A percentile compares a stretch with the other conserved stretches of the same genome.
Conservation (phyloP, 257 asterid species). For the Nicotiana sylvestris region DNA sequence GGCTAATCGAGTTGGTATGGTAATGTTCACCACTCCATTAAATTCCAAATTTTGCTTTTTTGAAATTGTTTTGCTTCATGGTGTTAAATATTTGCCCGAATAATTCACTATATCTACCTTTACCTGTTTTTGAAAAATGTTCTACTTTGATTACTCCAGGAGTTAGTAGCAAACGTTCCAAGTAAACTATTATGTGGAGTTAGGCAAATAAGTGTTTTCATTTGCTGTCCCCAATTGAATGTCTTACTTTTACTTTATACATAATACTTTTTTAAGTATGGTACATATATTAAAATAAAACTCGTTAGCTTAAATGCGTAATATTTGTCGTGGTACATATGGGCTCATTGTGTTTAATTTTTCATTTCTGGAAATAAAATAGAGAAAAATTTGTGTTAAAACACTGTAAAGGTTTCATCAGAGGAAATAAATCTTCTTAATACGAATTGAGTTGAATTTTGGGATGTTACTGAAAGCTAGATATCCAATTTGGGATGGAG, state of each 20-base stretch:
- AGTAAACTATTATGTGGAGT: neutral
- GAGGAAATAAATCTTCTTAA: neutral
- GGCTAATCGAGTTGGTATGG: conserved; percentile 98
- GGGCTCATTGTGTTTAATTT: neutral
- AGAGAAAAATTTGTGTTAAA: neutral
- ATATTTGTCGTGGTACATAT: neutral
- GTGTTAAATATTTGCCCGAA: neutral
- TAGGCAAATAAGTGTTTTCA: neutral
- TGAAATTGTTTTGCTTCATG: neutral
- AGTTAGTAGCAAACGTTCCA: neutral
- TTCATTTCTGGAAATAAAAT: neutral
- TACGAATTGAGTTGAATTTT: neutral
- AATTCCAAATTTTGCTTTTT: neutral
- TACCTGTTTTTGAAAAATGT: neutral
- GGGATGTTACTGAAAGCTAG: conserved; percentile 2
- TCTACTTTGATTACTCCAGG: neutral
- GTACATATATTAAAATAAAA: neutral
- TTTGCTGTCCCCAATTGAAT: neutral
- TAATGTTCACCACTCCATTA: conserved; percentile 49
- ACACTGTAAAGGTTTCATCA: neutral
- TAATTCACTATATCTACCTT: neutral
- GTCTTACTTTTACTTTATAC: neutral
- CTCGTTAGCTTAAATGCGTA: neutral
- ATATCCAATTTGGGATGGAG: neutral
- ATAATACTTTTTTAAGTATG: no score